These are phyloP conservation scores for Lactarius deliciosus DNA, from an alignment of 768 basidiomycete species.

Conservation along the genomic window DNA sequence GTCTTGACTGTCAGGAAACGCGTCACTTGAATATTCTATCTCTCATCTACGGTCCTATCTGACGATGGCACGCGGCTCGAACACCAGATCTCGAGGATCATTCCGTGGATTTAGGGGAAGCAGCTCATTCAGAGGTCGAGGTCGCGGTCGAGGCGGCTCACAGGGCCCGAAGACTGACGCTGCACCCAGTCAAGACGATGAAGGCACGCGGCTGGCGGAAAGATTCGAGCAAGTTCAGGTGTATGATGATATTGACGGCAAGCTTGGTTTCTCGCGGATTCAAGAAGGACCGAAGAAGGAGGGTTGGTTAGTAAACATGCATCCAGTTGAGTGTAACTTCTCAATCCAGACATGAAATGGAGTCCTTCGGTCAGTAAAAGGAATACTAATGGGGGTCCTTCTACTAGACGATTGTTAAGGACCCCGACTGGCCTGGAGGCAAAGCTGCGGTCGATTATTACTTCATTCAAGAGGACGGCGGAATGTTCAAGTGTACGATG, in stretches of 20 bases:
- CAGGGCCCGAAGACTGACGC: slow-evolving; percentile 43
- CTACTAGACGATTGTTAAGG: slow-evolving; percentile 77
- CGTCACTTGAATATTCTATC: neutral
- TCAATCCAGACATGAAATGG: neutral
- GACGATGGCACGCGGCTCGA: slow-evolving; percentile 24
- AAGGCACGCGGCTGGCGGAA: slow-evolving; percentile 84
- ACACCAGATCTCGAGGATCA: slow-evolving; percentile 34
- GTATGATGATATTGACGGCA: slow-evolving; percentile 89
- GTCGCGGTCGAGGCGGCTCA: slow-evolving; percentile 46
- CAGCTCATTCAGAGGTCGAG: slow-evolving; percentile 43
- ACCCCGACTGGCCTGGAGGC: slow-evolving; percentile 80
- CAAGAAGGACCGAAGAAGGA: slow-evolving; percentile 76
- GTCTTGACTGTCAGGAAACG: neutral
- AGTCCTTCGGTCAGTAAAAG: neutral
- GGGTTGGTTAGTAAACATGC: slow-evolving; percentile 99
- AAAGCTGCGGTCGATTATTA: slow-evolving; percentile 93
- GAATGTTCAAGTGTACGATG: slow-evolving; percentile 92
- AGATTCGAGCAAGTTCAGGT: slow-evolving; percentile 76
- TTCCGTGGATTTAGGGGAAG: slow-evolving; percentile 45
- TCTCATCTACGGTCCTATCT: neutral
- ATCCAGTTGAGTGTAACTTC: slow-evolving; percentile 63
- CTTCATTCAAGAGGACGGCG: slow-evolving; percentile 96
- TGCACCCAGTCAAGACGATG: slow-evolving; percentile 75
- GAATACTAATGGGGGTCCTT: neutral
- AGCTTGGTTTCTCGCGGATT: slow-evolving; percentile 80